A percentile compares a stretch with the other conserved stretches of the same genome.
Conservation (phyloP, 2,329 filamentous ascomycete genomes). For the Pseudocercospora eumusae region DNA sequence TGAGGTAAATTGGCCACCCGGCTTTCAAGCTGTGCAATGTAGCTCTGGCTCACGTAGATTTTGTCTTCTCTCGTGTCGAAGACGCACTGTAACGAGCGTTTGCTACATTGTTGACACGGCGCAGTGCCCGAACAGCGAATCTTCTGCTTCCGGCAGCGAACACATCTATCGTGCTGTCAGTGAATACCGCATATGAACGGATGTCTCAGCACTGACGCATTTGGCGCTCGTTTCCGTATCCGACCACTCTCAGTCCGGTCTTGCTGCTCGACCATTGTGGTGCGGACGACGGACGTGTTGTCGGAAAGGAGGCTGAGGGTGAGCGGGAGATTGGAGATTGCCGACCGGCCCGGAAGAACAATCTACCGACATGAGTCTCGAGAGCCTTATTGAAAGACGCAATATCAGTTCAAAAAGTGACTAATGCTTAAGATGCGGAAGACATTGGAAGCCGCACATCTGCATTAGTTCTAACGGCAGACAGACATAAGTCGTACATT, state of each 20-base stretch:
- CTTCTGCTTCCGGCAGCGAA: constrained; percentile 50
- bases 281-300: constrained; percentile 2
- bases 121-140: constrained; percentile 49
- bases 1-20: constrained; percentile 18
- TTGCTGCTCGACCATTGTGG: constrained; percentile 1
- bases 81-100: constrained; percentile 45
- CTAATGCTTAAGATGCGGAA: neutral
- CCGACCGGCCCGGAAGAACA: constrained; percentile 6
- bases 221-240: constrained; percentile 18
- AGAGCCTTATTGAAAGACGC: no score
- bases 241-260: constrained; percentile 11
- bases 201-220: constrained; percentile 11
- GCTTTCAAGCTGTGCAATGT: constrained; percentile 26
- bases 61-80: constrained; percentile 54
- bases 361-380: neutral
- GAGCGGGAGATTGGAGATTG: no score
- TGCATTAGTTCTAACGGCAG: neutral
- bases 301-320: neutral
- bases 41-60: constrained; percentile 49
- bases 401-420: neutral
- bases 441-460: neutral
- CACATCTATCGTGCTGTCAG: constrained; percentile 40
- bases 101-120: constrained; percentile 49
- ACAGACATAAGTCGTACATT: neutral
- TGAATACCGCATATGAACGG: neutral